These are phyloP conservation scores for Boletales sp. DNA, from an alignment of 768 basidiomycete genomes.

Conservation along the genomic window DNA sequence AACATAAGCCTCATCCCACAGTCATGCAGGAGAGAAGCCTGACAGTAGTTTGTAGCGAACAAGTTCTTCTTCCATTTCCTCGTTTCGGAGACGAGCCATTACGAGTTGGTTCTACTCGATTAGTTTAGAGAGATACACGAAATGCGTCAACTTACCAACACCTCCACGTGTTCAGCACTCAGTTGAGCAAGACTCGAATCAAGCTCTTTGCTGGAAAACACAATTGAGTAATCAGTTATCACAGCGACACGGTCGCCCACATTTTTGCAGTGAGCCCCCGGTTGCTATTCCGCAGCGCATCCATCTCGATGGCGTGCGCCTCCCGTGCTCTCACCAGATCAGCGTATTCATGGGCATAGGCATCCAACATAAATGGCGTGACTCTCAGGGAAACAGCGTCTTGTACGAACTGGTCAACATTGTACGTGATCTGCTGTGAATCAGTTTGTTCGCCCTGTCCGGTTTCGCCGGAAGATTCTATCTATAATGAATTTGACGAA, in stretches of 20 bases:
- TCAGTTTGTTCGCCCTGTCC: conserved; percentile 23
- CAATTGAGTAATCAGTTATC: conserved; percentile 1
- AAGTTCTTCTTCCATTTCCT: conserved; percentile 91
- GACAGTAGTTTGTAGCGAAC: conserved; percentile 92
- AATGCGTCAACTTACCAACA: conserved; percentile 45
- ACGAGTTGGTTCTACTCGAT: conserved; percentile 81
- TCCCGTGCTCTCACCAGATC: conserved; percentile 74
- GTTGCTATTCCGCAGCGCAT: conserved; percentile 77
- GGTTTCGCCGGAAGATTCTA: conserved; percentile 26
- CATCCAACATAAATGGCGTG: conserved; percentile 94
- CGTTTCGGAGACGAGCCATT: conserved; percentile 79
- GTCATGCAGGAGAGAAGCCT: not conserved
- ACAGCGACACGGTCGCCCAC: conserved; percentile 44
- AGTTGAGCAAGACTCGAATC: conserved; percentile 77
- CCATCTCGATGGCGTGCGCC: conserved; percentile 81
- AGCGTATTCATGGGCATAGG: conserved; percentile 84
- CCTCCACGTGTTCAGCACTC: conserved; percentile 77
- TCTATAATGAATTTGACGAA: conserved; percentile 13
- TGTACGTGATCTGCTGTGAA: conserved; percentile 39
- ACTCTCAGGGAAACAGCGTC: conserved; percentile 85
- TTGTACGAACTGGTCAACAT: conserved; percentile 78
- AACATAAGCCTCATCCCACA: not conserved
- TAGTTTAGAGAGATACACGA: conserved; percentile 12
- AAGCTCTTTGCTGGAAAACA: conserved; percentile 61
- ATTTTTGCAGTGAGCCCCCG: conserved; percentile 72